Conservation (phyloP, 2,329 filamentous ascomycete species). For the Parasarocladium wereldwijsianum region DNA sequence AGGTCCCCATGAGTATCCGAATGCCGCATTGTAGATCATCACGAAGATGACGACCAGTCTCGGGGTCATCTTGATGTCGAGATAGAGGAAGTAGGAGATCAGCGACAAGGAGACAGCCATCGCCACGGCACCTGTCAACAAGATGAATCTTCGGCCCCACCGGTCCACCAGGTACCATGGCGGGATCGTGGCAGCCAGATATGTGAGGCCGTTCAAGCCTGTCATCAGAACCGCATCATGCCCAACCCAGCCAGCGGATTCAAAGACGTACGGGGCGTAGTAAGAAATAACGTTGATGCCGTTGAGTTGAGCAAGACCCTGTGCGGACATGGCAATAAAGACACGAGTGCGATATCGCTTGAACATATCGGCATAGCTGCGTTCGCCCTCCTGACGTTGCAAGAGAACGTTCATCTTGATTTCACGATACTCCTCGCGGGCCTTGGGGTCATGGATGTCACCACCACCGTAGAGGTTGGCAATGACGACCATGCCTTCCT, state of each 20-base stretch:
- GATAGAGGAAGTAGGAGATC: conserved; percentile 91
- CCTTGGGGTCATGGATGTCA: conserved; percentile 85
- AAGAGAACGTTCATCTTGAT: conserved; percentile 98
- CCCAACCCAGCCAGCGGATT: conserved; percentile 89
- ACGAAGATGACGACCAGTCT: conserved; percentile 84
- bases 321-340: conserved; percentile 97
- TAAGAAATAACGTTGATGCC: conserved; percentile 99
- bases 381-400: conserved; percentile 86
- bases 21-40: conserved; percentile 96
- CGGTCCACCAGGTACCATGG: conserved; percentile 95
- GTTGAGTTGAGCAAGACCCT: conserved; percentile 89
- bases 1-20: conserved; percentile 89
- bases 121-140: conserved; percentile 75
- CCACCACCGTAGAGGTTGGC: conserved; percentile 93
- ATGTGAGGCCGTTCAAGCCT: conserved; percentile 82
- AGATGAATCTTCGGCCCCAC: conserved; percentile 77
- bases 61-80: conserved; percentile 66
- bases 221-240: conserved; percentile 92
- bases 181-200: conserved; percentile 81
- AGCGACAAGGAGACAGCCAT: conserved; percentile 80
- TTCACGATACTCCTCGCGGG: conserved; percentile 89
- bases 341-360: conserved; percentile 79
- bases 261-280: conserved; percentile 92
- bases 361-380: conserved; percentile 90
- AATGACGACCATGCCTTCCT: conserved; percentile 96